Conservation (phyloP, 2,329 filamentous ascomycete species). For the Trichoderma aggressivum region DNA sequence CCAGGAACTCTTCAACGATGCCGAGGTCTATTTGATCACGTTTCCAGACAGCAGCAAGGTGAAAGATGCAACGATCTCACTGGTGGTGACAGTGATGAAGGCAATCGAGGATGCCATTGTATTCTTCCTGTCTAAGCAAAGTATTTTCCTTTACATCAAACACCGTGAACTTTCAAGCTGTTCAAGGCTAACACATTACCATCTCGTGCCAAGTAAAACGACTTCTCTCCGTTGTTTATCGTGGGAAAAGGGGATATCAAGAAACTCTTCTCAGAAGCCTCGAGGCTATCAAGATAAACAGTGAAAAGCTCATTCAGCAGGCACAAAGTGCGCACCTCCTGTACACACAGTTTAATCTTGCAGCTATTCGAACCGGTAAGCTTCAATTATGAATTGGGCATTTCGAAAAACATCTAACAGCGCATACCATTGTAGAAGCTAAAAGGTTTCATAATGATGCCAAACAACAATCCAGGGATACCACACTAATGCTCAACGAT, state of each 20-base stretch:
- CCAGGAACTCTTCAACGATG: neutral
- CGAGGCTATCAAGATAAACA: neutral
- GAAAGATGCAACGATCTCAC: neutral
- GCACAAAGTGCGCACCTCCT: neutral
- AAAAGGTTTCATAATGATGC: neutral
- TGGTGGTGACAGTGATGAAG: neutral
- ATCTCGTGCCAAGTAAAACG: neutral
- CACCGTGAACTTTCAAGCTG: neutral
- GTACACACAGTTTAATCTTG: neutral
- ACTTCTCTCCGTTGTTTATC: neutral
- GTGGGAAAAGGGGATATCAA: neutral
- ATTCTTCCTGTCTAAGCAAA: constrained; percentile 4
- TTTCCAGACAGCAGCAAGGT: neutral
- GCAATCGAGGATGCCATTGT: constrained; percentile 9
- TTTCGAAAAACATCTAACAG: neutral
- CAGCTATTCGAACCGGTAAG: neutral
- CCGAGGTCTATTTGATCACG: constrained; percentile 4
- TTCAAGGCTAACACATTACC: neutral
- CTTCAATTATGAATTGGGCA: neutral
- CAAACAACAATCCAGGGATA: neutral
- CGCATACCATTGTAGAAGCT: neutral
- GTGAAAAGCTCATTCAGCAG: constrained; percentile 3
- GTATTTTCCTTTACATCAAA: neutral
- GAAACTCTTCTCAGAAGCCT: neutral
- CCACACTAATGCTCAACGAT: neutral